Evolutionary conservation across 202 grass and related monocot species (phyloP), one percentile per base, ranked within the genome.

Genomic region (Hordeum pubiflorum): DNA sequence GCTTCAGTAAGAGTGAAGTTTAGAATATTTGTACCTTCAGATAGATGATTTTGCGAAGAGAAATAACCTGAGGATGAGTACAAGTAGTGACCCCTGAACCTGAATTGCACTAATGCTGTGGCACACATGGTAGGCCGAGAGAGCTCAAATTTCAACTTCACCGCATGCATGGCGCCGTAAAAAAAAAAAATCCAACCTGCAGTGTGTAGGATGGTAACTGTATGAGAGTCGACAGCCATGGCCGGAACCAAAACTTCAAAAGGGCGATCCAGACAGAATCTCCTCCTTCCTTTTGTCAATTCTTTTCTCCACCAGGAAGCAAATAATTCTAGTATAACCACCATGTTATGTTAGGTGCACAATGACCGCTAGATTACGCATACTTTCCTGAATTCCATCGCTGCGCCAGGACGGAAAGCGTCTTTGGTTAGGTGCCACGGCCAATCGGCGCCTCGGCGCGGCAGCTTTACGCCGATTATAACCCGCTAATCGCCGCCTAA

Each of bases 181-280:
- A 26, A 26, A 26, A 26, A 26, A 26, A 26, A 26, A n/a, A n/a
- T n/a, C 24, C 24, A 69, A 24, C 37, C 38, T 24, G 21, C 38
- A 41, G 39, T 13, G 67, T 13, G 0, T 0, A 37, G 0, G 37
- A 46, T 46, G 17, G 21, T 69, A 13, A 24, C 50, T 24, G 62
- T 58, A 26, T 6, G 43, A 70, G 63, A 48, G 13, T 14, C 58
- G 72, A 58, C 70, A 77, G 44, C 17, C 38, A 74, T 60, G 26
- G 73, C 38, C 44, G 57, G 41, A 77, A 21, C 54, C 61, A 70
- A 83, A 79, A 38, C n/a, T 57, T 57, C 62, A 76, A 79, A 83
- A 41, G 64, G 82, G 57, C 36, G 21, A 65, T 26, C 74, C 7
- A 79, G 14, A 37, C 43, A 58, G 77, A 88, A 88, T 84, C 54